A percentile compares a stretch with the other conserved stretches of the same genome.
Conservation (phyloP, 2,329 filamentous ascomycete genomes). For the Pseudogymnoascus sp. region DNA sequence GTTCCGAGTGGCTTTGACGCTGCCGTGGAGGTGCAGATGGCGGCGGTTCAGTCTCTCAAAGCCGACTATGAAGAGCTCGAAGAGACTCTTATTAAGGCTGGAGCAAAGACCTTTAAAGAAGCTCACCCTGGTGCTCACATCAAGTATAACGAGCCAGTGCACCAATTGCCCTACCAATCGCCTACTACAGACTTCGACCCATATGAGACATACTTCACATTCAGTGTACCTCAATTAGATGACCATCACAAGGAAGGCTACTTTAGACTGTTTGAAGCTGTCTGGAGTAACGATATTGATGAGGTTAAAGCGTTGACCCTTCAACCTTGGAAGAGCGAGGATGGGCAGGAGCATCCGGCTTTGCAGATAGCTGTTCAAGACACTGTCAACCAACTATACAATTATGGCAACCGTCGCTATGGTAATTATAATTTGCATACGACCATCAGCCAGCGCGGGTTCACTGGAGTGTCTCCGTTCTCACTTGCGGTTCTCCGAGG, state of each 20-base stretch:
- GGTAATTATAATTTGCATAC: too few relatives aligned
- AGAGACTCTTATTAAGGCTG: conserved; percentile 43
- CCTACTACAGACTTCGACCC: conserved; percentile 9
- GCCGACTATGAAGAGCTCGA: conserved; percentile 48
- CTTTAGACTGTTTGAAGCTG: conserved; percentile 61
- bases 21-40: conserved; percentile 43
- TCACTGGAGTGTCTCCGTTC: conserved; percentile 43
- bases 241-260: conserved; percentile 51
- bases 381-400: conserved; percentile 11
- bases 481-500: conserved; percentile 59
- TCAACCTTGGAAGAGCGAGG: conserved; percentile 43
- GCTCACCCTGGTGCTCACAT: conserved; percentile 46
- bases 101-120: conserved; percentile 59
- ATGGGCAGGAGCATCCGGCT: conserved; percentile 45
- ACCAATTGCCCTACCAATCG: conserved; percentile 14
- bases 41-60: conserved; percentile 44
- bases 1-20: conserved; percentile 25
- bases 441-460: neutral
- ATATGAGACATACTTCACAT: conserved; percentile 19
- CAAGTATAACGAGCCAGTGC: conserved; percentile 7
- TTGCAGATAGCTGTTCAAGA: conserved; percentile 57
- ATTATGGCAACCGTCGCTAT: conserved; percentile 28
- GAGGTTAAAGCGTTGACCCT: conserved; percentile 59
- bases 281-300: conserved; percentile 60
- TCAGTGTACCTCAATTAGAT: conserved; percentile 36